Evolutionary conservation across 2,329 filamentous ascomycete genomes (phyloP).

Genomic region (Ramularia endophylla): DNA sequence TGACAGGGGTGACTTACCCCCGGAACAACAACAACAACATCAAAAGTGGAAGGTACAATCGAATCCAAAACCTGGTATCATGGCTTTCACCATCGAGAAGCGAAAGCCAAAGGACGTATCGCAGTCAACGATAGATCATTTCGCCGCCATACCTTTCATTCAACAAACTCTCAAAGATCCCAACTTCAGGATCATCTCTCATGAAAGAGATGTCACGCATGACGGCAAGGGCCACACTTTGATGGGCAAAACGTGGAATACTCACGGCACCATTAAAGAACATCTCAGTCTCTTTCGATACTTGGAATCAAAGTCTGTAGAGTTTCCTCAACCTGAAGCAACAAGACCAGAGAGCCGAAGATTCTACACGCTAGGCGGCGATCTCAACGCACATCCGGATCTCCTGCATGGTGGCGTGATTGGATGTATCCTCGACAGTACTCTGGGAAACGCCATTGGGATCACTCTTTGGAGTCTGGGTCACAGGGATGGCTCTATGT

Average conservation of each 20-base stretch:
- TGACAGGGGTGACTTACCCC: too few relatives aligned
- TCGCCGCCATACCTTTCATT: slow-evolving; percentile 12
- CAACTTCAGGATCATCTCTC: slow-evolving; percentile 11
- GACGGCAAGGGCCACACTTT: slow-evolving; percentile 17
- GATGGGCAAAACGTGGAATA: slow-evolving; percentile 22
- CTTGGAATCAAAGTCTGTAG: neutral
- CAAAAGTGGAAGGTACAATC: too few relatives aligned
- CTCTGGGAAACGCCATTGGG: slow-evolving; percentile 12
- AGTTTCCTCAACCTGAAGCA: slow-evolving; percentile 8
- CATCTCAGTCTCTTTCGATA: slow-evolving; percentile 14
- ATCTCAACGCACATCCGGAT: slow-evolving; percentile 19
- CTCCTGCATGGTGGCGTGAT: slow-evolving; percentile 19
- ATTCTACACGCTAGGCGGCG: slow-evolving; percentile 19
- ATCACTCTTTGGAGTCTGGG: slow-evolving; percentile 10
- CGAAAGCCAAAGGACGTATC: slow-evolving; percentile 1
- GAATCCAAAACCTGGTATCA: too few relatives aligned
- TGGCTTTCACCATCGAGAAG: too few relatives aligned
- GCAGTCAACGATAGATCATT: slow-evolving; percentile 16
- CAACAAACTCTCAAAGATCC: slow-evolving; percentile 11
- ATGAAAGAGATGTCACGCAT: slow-evolving; percentile 15
- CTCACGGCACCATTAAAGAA: slow-evolving; percentile 11
- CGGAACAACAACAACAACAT: too few relatives aligned
- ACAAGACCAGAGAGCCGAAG: slow-evolving; percentile 12
- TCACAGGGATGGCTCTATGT: slow-evolving; percentile 6
- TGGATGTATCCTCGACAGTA: slow-evolving; percentile 15